A percentile compares a stretch with the other conserved stretches of the same genome.
phyloP scores from a whole-genome alignment of 176 grass and related monocot species.

The Oryza meyeriana region DNA sequence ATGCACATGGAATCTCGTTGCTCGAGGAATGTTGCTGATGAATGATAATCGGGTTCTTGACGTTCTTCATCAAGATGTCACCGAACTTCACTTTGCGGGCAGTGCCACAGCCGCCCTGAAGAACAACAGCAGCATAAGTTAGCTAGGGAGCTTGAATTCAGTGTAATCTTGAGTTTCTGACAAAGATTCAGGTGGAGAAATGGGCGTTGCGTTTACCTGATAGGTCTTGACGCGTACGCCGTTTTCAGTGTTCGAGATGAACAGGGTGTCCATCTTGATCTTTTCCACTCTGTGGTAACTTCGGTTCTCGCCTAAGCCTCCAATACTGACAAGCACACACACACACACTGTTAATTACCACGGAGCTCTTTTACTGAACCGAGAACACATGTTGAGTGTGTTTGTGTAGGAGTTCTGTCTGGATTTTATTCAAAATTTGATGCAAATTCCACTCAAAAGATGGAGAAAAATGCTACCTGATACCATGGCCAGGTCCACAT shows the following conservation, averaged over 20 bases:
- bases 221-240: slow-evolving; percentile 67
- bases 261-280: slow-evolving; percentile 51
- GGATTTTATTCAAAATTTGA: not conserved
- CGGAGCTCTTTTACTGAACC: not conserved
- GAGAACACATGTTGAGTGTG: not conserved
- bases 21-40: slow-evolving; percentile 54
- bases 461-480: slow-evolving; percentile 43
- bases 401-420: not conserved
- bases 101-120: slow-evolving; percentile 52
- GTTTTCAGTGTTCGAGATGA: slow-evolving; percentile 61
- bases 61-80: slow-evolving; percentile 62
- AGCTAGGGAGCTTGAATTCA: not conserved
- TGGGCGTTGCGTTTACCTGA: slow-evolving; percentile 36
- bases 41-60: slow-evolving; percentile 68
- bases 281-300: slow-evolving; percentile 43
- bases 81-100: slow-evolving; percentile 64
- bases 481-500: slow-evolving; percentile 81
- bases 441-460: not conserved
- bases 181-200: not conserved
- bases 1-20: slow-evolving; percentile 9
- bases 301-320: slow-evolving; percentile 51
- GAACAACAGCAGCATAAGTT: not conserved
- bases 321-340: slow-evolving; percentile 40
- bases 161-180: not conserved
- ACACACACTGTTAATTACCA: not conserved